phyloP scores from a whole-genome alignment of 108 stramenopile species.

The Nitzschia palea region DNA sequence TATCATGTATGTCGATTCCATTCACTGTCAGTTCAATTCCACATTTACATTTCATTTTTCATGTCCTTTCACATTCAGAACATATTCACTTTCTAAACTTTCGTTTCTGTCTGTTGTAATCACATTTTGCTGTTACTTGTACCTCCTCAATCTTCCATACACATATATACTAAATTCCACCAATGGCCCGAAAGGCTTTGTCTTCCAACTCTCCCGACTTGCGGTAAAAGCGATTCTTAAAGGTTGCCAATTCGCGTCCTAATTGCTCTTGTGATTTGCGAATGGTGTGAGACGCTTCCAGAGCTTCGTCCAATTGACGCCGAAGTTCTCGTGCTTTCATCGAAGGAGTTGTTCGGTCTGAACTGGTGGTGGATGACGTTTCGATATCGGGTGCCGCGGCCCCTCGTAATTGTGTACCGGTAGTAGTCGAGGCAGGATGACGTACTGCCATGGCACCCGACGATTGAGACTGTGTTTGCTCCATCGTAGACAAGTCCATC shows the following conservation, averaged over 20 bases:
- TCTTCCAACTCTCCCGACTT: slow-evolving; percentile 30
- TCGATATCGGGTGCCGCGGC: no score
- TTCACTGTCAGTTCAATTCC: no score
- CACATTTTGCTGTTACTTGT: no score
- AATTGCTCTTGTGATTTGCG: slow-evolving; percentile 37
- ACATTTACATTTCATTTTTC: no score
- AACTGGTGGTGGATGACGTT: neutral
- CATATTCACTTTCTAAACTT: no score
- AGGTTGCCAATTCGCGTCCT: slow-evolving; percentile 36
- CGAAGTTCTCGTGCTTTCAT: slow-evolving; percentile 48
- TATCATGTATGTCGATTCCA: no score
- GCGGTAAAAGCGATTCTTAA: slow-evolving; percentile 35
- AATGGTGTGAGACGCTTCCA: slow-evolving; percentile 38
- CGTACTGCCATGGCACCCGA: no score
- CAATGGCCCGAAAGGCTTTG: slow-evolving; percentile 18
- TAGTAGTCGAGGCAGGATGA: no score
- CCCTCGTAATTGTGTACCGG: no score
- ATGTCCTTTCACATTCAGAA: no score
- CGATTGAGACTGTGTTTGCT: neutral
- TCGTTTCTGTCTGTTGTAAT: no score
- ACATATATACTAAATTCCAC: slow-evolving; percentile 1
- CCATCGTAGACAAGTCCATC: neutral
- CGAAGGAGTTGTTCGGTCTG: slow-evolving; percentile 29
- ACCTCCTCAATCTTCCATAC: no score
- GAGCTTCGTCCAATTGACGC: slow-evolving; percentile 41